A percentile compares a stretch with the other conserved stretches of the same genome.
Conservation (phyloP, 495 filamentous ascomycete species). For the Neurospora sp. region DNA sequence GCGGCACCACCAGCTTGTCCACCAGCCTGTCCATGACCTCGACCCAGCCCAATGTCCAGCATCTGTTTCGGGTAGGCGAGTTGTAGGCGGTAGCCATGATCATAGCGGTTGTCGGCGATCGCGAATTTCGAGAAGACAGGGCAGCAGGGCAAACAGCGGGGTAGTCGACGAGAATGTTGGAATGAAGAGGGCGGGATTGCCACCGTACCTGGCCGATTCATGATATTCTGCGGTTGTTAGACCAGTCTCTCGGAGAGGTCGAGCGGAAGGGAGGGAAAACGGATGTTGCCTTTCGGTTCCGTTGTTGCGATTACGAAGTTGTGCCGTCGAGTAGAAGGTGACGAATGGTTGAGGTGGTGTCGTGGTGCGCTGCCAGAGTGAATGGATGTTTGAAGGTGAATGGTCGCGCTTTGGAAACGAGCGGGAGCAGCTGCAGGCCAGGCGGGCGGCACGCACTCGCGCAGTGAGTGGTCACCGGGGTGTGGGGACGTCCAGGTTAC, state of each 20-base stretch:
- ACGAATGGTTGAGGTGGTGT: neutral
- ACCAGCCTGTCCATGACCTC: neutral
- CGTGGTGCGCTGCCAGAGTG: neutral
- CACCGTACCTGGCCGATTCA: constrained; percentile 50
- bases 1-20: neutral
- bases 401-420: neutral
- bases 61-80: neutral
- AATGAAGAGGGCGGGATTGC: constrained; percentile 16
- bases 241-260: neutral
- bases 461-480: neutral
- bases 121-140: neutral
- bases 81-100: neutral
- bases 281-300: neutral
- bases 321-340: neutral
- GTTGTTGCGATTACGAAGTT: neutral
- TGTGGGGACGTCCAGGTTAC: neutral
- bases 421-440: neutral
- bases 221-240: constrained; percentile 19
- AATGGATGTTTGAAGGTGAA: neutral
- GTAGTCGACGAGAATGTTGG: constrained; percentile 17
- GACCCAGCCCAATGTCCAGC: neutral
- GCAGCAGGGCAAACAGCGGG: constrained; percentile 22
- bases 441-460: neutral
- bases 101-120: neutral
- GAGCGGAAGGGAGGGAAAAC: neutral